Conservation (phyloP, 2,329 filamentous ascomycete species). For the Diaporthe citriasiana region DNA sequence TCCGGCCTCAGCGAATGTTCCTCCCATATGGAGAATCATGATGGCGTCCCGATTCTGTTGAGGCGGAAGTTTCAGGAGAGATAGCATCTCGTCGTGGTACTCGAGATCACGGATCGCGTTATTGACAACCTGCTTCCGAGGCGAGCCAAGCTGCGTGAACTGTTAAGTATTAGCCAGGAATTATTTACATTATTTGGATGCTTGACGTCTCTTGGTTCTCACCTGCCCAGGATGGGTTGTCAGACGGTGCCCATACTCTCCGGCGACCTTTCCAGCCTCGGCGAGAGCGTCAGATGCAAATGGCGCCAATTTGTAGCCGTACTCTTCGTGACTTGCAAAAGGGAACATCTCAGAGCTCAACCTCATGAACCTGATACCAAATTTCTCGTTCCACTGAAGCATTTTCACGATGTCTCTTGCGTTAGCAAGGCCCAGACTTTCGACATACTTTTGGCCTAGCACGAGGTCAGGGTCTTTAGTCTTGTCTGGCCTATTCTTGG, state of each 20-base stretch:
- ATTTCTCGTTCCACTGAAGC: conserved; percentile 91
- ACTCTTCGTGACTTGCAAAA: conserved; percentile 88
- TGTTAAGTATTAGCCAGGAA: conserved; percentile 49
- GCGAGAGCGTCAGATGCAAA: conserved; percentile 85
- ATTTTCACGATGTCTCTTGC: conserved; percentile 87
- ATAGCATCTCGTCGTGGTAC: conserved; percentile 89
- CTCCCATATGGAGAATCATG: conserved; percentile 96
- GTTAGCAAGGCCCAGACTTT: conserved; percentile 84
- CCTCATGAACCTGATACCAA: conserved; percentile 92
- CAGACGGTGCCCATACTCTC: conserved; percentile 84
- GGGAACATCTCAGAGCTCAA: conserved; percentile 98
- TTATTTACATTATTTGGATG: not conserved
- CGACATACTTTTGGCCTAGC: conserved; percentile 79
- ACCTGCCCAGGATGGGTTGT: conserved; percentile 90
- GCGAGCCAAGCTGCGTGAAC: conserved; percentile 92
- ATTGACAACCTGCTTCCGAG: conserved; percentile 80
- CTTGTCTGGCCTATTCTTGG: conserved; percentile 88
- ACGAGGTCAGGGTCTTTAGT: conserved; percentile 74
- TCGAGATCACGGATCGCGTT: conserved; percentile 85
- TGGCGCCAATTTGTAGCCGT: conserved; percentile 86
- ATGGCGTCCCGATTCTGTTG: conserved; percentile 89
- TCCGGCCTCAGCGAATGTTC: conserved; percentile 75
- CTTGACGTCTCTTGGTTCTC: conserved; percentile 33
- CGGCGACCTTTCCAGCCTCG: conserved; percentile 82
- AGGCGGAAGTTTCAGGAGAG: conserved; percentile 80